Conservation (phyloP, 1,284 basidiomycete species). For the Xerocomus amazonicus region DNA sequence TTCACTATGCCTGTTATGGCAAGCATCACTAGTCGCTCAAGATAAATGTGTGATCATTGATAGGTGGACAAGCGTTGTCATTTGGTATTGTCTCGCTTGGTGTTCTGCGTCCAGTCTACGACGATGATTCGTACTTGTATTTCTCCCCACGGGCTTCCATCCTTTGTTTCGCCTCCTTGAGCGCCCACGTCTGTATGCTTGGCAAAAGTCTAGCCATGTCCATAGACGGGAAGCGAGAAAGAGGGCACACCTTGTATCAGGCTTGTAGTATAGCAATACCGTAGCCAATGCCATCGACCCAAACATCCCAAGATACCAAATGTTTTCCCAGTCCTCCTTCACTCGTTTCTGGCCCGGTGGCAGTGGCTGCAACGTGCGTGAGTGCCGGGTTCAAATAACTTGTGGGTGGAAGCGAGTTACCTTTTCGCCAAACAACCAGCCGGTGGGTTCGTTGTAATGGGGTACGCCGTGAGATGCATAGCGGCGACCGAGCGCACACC, state of each 20-base stretch:
- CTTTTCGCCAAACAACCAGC: slow-evolving; percentile 87
- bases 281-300: slow-evolving; percentile 79
- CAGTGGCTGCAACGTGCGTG: slow-evolving; percentile 50
- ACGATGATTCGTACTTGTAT: slow-evolving; percentile 67
- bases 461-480: slow-evolving; percentile 75
- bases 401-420: slow-evolving; percentile 38
- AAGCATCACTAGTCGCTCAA: no score
- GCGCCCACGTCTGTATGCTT: slow-evolving; percentile 87
- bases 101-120: slow-evolving; percentile 17
- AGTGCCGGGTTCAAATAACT: background rate
- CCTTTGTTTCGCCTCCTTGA: slow-evolving; percentile 81
- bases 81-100: no score
- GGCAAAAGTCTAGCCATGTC: background rate
- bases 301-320: slow-evolving; percentile 90
- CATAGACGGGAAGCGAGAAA: slow-evolving; percentile 6
- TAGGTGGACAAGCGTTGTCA: no score
- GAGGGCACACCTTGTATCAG: slow-evolving; percentile 80
- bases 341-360: slow-evolving; percentile 80
- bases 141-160: slow-evolving; percentile 89
- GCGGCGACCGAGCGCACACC: slow-evolving; percentile 35
- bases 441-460: slow-evolving; percentile 85
- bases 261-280: slow-evolving; percentile 88
- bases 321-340: slow-evolving; percentile 84
- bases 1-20: background rate
- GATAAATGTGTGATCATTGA: no score